These are phyloP conservation scores for Tolypocladium amazonense DNA, from an alignment of 2,329 filamentous ascomycete genomes.

Conservation along the genomic window DNA sequence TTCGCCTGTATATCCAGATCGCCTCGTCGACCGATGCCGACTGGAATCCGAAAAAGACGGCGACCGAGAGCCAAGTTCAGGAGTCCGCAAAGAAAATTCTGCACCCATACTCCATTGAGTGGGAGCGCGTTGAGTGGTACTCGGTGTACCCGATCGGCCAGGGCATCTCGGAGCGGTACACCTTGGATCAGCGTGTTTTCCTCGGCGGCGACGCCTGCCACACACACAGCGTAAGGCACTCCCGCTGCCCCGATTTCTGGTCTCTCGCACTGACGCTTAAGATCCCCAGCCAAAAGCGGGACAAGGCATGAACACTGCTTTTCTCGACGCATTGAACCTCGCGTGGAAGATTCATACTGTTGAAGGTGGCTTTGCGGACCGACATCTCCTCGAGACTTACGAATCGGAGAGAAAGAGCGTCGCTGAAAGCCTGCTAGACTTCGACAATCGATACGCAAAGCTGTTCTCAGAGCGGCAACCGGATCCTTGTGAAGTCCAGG, in stretches of 20 bases:
- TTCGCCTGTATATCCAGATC: slow-evolving; percentile 61
- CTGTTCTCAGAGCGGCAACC: slow-evolving; percentile 75
- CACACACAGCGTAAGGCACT: slow-evolving; percentile 54
- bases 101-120: slow-evolving; percentile 55
- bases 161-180: slow-evolving; percentile 58
- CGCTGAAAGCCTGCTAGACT: slow-evolving; percentile 73
- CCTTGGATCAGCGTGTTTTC: slow-evolving; percentile 59
- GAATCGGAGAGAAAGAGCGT: slow-evolving; percentile 77
- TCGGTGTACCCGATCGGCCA: slow-evolving; percentile 70
- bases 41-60: slow-evolving; percentile 51
- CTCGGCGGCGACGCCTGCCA: slow-evolving; percentile 71
- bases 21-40: slow-evolving; percentile 50
- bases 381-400: slow-evolving; percentile 71
- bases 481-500: slow-evolving; percentile 60
- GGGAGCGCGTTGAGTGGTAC: slow-evolving; percentile 62
- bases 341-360: slow-evolving; percentile 96
- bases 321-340: slow-evolving; percentile 75
- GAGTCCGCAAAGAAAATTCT: slow-evolving; percentile 54
- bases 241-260: background rate
- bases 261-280: background rate
- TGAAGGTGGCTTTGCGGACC: slow-evolving; percentile 68
- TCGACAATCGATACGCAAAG: slow-evolving; percentile 83
- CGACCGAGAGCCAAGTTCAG: slow-evolving; percentile 54
- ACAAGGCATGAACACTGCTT: slow-evolving; percentile 73
- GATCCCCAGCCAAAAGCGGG: slow-evolving; percentile 59